These are phyloP conservation scores for Colletotrichum graminicola DNA, from an alignment of 2,329 filamentous ascomycete species.

Conservation along the genomic window DNA sequence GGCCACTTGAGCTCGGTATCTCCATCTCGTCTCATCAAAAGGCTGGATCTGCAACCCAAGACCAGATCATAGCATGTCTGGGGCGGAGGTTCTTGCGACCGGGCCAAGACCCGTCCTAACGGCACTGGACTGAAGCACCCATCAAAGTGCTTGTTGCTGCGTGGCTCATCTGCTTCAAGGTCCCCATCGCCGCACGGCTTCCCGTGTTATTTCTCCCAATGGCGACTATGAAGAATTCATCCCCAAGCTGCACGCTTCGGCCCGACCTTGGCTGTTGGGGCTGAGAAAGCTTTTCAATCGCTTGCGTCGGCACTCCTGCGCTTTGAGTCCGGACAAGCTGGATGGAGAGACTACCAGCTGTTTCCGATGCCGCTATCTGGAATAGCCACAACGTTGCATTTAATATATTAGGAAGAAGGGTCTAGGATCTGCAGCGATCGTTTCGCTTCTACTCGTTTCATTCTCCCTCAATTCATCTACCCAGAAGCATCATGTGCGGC, in stretches of 20 bases:
- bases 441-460: neutral
- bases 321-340: constrained; percentile 4
- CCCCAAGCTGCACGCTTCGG: constrained; percentile 14
- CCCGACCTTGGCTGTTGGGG: neutral
- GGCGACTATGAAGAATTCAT: neutral
- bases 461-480: neutral
- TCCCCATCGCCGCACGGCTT: neutral
- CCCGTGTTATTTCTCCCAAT: neutral
- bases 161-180: constrained; percentile 3
- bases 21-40: neutral
- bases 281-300: neutral
- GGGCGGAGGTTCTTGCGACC: constrained; percentile 20
- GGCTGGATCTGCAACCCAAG: neutral
- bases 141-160: neutral
- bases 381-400: constrained; percentile 17
- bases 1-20: neutral
- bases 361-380: constrained; percentile 1
- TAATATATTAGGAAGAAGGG: neutral
- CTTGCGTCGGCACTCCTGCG: neutral
- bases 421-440: neutral
- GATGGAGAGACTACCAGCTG: neutral
- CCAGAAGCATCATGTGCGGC: constrained; percentile 31
- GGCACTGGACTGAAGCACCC: neutral
- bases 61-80: constrained; percentile 15
- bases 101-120: constrained; percentile 21